phyloP scores from a whole-genome alignment of 192 early-diverging fungal species.

The Coemansia sp. region DNA sequence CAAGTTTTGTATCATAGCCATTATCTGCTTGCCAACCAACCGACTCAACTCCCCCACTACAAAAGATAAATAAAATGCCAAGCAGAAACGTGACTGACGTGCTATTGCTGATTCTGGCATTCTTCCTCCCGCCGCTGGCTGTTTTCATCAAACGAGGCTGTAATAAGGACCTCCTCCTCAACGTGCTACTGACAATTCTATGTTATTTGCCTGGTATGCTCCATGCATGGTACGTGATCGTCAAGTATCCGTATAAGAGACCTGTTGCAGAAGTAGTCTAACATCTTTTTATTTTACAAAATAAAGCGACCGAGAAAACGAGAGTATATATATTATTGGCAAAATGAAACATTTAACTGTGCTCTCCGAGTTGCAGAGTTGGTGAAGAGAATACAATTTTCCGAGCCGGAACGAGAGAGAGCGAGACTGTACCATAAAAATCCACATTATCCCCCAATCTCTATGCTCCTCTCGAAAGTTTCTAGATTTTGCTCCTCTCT shows the following conservation, averaged over 20 bases:
- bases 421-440: too few species aligned
- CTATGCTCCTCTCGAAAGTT: too few species aligned
- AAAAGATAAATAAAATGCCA: slow-evolving; percentile 8
- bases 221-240: slow-evolving; percentile 63
- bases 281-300: too few species aligned
- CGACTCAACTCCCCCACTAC: not conserved
- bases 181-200: slow-evolving; percentile 67
- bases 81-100: slow-evolving; percentile 26
- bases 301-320: too few species aligned
- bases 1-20: too few species aligned
- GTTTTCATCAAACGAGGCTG: slow-evolving; percentile 65
- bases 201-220: slow-evolving; percentile 70
- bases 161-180: slow-evolving; percentile 61
- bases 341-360: too few species aligned
- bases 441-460: too few species aligned
- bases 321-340: too few species aligned
- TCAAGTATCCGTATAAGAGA: slow-evolving; percentile 19
- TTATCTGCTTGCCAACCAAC: not conserved
- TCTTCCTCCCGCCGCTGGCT: slow-evolving; percentile 63
- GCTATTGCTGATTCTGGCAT: slow-evolving; percentile 38
- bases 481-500: too few species aligned
- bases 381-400: too few species aligned
- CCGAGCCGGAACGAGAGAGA: too few species aligned
- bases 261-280: not conserved
- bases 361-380: too few species aligned